A percentile compares a stretch with the other conserved stretches of the same genome.
Conservation (phyloP, 208 protist species). For the Angomonas ambiguus region DNA sequence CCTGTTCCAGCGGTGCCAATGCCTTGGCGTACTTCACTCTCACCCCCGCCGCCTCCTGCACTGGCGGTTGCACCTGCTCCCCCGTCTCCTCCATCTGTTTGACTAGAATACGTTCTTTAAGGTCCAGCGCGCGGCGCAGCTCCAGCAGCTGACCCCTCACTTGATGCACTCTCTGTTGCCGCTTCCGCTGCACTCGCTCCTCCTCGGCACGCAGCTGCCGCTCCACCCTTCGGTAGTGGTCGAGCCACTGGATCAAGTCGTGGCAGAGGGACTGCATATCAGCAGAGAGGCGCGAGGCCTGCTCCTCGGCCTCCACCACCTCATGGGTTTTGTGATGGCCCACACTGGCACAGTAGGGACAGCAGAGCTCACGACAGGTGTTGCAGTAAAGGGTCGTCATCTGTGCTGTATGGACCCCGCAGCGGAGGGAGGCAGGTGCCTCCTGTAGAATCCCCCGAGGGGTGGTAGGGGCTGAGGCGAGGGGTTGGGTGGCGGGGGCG, state of each 20-base stretch:
- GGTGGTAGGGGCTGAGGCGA: too few relatives aligned
- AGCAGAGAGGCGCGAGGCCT: slow-evolving; percentile 20
- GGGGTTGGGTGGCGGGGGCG: too few relatives aligned
- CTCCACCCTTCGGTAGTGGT: slow-evolving; percentile 30
- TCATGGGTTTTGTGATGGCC: slow-evolving; percentile 52
- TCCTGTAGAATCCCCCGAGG: background rate
- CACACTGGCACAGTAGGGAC: slow-evolving; percentile 66
- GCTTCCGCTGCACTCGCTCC: slow-evolving; percentile 17
- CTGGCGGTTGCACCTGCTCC: slow-evolving; percentile 20
- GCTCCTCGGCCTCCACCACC: slow-evolving; percentile 27
- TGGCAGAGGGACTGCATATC: slow-evolving; percentile 38
- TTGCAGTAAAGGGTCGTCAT: slow-evolving; percentile 49
- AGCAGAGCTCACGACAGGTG: slow-evolving; percentile 45
- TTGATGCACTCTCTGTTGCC: slow-evolving; percentile 14
- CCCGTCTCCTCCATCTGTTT: slow-evolving; percentile 11
- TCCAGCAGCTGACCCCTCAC: slow-evolving; percentile 26
- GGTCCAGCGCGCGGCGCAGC: slow-evolving; percentile 30
- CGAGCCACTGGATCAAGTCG: slow-evolving; percentile 38
- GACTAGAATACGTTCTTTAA: slow-evolving; percentile 20
- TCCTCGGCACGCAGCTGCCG: slow-evolving; percentile 36
- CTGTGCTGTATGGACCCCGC: slow-evolving; percentile 33
- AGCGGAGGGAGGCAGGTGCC: slow-evolving; percentile 21
- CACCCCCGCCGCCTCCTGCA: slow-evolving; percentile 31
- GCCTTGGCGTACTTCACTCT: slow-evolving; percentile 31
- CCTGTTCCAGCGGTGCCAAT: slow-evolving; percentile 28